Conservation (phyloP, 2,329 filamentous ascomycete species). For the Raffaelea albimanens region DNA sequence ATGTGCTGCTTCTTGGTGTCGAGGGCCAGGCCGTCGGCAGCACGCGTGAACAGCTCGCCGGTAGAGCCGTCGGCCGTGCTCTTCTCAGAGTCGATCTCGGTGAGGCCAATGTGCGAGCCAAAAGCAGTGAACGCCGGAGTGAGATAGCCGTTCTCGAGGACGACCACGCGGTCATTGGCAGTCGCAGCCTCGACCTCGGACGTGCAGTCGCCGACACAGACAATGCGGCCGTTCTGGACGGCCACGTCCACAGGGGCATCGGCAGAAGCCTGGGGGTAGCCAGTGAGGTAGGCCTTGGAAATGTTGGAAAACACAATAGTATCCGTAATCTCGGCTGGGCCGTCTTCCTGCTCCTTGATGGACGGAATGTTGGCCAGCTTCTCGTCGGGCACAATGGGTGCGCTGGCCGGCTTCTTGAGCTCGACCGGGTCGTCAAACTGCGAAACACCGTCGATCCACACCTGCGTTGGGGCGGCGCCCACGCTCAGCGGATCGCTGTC, state of each 20-base stretch:
- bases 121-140: slow-evolving; percentile 51
- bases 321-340: slow-evolving; percentile 26
- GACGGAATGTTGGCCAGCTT: slow-evolving; percentile 25
- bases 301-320: slow-evolving; percentile 49
- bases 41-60: slow-evolving; percentile 43
- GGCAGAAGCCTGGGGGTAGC: slow-evolving; percentile 21
- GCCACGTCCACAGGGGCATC: slow-evolving; percentile 32
- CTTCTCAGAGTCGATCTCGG: slow-evolving; percentile 51
- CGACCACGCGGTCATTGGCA: slow-evolving; percentile 24
- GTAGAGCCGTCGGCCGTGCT: slow-evolving; percentile 42
- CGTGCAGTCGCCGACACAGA: slow-evolving; percentile 45
- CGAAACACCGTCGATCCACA: slow-evolving; percentile 53
- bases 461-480: slow-evolving; percentile 49
- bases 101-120: slow-evolving; percentile 50
- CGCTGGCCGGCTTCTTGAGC: slow-evolving; percentile 36
- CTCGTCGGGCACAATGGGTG: slow-evolving; percentile 28
- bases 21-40: slow-evolving; percentile 44
- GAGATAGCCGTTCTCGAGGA: slow-evolving; percentile 50
- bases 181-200: slow-evolving; percentile 29
- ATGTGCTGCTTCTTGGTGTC: slow-evolving; percentile 46
- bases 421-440: slow-evolving; percentile 48
- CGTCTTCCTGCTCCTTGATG: slow-evolving; percentile 24
- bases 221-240: slow-evolving; percentile 41
- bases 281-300: slow-evolving; percentile 37
- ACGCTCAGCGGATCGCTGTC: slow-evolving; percentile 53